Conservation (phyloP, 73 alveolate genomes). For the Tetrahymena borealis region DNA sequence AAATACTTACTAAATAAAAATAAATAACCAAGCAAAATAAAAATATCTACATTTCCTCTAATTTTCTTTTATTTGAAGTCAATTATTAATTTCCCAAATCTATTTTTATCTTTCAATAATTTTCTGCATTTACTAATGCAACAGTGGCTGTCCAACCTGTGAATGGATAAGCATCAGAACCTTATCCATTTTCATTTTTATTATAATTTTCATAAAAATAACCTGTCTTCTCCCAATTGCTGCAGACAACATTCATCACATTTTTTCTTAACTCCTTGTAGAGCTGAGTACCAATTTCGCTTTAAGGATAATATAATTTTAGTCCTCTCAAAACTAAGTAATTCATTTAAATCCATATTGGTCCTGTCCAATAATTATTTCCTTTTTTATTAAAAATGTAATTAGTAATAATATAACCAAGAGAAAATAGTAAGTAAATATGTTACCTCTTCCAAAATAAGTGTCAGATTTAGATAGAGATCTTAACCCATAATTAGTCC, state of each 20-base stretch:
- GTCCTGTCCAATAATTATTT: constrained; percentile 25
- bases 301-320: constrained; percentile 32
- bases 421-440: too few relatives aligned
- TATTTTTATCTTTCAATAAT: constrained; percentile 26
- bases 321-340: constrained; percentile 68
- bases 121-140: constrained; percentile 52
- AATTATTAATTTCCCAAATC: too few relatives aligned
- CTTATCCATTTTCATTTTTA: constrained; percentile 51
- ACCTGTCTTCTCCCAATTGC: constrained; percentile 56
- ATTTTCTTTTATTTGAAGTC: too few relatives aligned
- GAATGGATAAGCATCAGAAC: constrained; percentile 63
- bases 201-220: constrained; percentile 63
- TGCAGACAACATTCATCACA: constrained; percentile 48
- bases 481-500: constrained; percentile 58
- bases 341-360: constrained; percentile 72
- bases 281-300: constrained; percentile 8
- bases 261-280: constrained; percentile 59
- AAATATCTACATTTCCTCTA: too few relatives aligned
- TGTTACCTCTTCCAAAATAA: constrained; percentile 56
- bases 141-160: constrained; percentile 76
- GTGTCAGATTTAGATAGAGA: constrained; percentile 64
- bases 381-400: background rate
- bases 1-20: too few relatives aligned
- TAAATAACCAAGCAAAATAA: too few relatives aligned
- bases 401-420: constrained; percentile 63